Base-by-base conservation (phyloP, 2,329 filamentous ascomycete species). In the Fusarium pseudoanthophilum region DNA sequence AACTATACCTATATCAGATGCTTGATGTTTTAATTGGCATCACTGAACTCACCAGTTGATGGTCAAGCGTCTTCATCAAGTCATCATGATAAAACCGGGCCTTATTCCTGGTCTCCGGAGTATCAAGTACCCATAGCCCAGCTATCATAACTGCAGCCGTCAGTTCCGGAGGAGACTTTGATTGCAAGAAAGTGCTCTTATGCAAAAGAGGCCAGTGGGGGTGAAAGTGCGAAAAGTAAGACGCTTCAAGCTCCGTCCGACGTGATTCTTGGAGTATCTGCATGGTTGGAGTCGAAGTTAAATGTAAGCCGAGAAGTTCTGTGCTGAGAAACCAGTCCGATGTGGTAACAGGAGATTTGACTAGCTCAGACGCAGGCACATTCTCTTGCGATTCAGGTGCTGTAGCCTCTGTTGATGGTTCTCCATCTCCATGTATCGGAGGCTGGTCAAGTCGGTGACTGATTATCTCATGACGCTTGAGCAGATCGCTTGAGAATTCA, bases 271-370 rank as follows among this genome's bases (percentile, higher is more conserved):
- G n/a, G 11, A 18, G 42, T 26, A 45, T 7, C 4, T 13, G n/a
- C 1, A 45, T 45, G 0, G 42, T 11, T 18, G 16, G 4, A 18
- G 26, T 18, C 9, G 42, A 45, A 45, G 11, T 3, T 5, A 45
- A 11, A 5, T 26, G 18, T 8, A 45, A 8, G 13, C 11, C 42
- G 11, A 9, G 16, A 5, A 45, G n/a, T 18, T 18, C 16, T 5
- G 11, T 18, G n/a, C 5, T 11, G 3, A 13, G n/a, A 24, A 11
- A 24, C 7, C 14, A n/a, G 1, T n/a, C 6, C 21, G 5, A 16
- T 5, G 14, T 3, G 21, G 1, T 1, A 15, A 11, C 9, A n/a
- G 14, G 6, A 1, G 40, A 16, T 3, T 11, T 9, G 14, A 21
- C 21, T 6, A n/a, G 21, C 21, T n/a, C 14, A 11, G 3, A 11